phyloP scores from a whole-genome alignment of 2,329 filamentous ascomycete species.

The Chrysosporium queenslandicum region DNA sequence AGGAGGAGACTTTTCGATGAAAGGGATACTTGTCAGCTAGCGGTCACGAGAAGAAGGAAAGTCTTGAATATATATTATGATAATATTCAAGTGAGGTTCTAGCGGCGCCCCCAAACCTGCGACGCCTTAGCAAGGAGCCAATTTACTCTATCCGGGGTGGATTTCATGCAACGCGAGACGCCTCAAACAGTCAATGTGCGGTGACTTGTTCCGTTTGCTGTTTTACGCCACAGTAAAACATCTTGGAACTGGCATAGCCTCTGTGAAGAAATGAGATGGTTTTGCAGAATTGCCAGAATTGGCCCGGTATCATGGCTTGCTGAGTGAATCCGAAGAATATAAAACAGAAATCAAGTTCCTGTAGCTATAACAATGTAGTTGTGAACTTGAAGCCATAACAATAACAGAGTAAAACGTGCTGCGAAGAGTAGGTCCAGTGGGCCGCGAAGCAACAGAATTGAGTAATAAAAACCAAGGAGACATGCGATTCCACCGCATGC shows the following conservation, averaged over 20 bases:
- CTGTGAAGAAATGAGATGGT: not conserved
- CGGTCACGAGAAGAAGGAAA: not conserved
- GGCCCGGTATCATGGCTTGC: not conserved
- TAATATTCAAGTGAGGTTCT: not conserved
- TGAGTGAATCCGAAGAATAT: not conserved
- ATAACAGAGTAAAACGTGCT: not conserved
- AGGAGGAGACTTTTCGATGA: not conserved
- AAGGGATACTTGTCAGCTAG: not conserved
- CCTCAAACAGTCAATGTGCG: slow-evolving; percentile 5
- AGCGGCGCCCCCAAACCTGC: not conserved
- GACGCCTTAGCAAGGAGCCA: slow-evolving; percentile 5
- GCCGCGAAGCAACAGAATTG: not conserved
- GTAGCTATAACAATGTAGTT: not conserved
- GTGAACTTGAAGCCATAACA: not conserved
- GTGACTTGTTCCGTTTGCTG: slow-evolving; percentile 8
- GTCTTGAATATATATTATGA: not conserved
- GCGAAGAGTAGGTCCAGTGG: not conserved
- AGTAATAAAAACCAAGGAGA: not conserved
- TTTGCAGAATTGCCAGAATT: not conserved
- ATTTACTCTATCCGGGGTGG: not conserved
- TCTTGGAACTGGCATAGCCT: not conserved
- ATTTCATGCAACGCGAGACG: slow-evolving; percentile 8
- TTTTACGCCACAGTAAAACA: slow-evolving; percentile 7
- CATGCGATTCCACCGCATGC: not conserved
- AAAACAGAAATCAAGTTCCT: not conserved